Evolutionary conservation across 164 flowering plant species (phyloP), one percentile per base, ranked within the genome.

Genomic region (Berberis thunbergii): DNA sequence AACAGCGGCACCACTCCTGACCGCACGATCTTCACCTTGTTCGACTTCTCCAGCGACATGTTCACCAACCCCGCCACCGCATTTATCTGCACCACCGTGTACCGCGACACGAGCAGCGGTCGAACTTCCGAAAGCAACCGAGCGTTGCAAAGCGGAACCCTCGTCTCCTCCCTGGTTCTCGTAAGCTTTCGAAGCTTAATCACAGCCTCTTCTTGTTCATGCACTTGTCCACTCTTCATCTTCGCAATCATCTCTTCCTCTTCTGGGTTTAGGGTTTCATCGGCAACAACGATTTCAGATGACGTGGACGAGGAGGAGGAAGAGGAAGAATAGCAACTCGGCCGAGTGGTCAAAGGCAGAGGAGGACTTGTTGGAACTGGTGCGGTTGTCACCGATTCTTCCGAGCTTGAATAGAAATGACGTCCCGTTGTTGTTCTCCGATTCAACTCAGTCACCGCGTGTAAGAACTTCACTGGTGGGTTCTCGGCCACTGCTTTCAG

Each of bases 1-100:
- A 94, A 65, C 3, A 68, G 69, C 6, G 95, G 96, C 6, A 94
- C 81, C 42, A 83, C 72, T 38, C 97, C 98, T 8, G 96, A 77
- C 64, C 98, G 80, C 13, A 94, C 91, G 65, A 94, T 91, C 76
- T 66, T 77, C 45, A 83, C 82, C 70, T 91, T 89, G 78, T 95
- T 95, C n/a, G 43, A n/a, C 55, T 83, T 83, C 76, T 85, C 94
- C 11, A 91, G 70, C 4, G 99, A 95, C 3, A 95, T 80, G 60
- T 91, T 91, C 44, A 95, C 96, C 44, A 89, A 13, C 2, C 89
- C 75, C 9, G 99, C 99, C 4, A 76, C 70, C 4, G 99, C 84
- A 82, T 95, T 88, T 3, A 75, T 74, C 64, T 91, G 96, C 1
- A 89, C 75, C 1, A 55, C 60, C 2, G 72, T 12, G 73, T 86